Conservation (phyloP, 75 land plant genomes). For the Cryptomeria japonica region DNA sequence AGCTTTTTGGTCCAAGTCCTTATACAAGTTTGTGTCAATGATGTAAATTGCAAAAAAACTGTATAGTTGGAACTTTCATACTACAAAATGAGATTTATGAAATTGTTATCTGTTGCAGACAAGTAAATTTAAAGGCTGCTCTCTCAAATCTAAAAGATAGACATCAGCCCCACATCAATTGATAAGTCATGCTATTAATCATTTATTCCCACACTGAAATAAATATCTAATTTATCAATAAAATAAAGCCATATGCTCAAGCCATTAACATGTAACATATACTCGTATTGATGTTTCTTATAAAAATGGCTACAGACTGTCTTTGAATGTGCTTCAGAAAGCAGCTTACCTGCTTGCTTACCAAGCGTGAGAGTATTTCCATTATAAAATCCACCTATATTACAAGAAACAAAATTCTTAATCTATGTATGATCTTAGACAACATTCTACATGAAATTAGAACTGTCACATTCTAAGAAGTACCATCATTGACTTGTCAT, state of each 20-base stretch:
- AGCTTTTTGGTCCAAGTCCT: not conserved
- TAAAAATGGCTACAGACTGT: not conserved
- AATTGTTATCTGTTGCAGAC: not conserved
- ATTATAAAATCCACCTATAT: conserved; percentile 90
- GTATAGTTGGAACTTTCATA: not conserved
- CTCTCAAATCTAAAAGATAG: not conserved
- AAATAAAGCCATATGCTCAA: not conserved
- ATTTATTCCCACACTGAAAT: not conserved
- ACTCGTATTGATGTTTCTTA: not conserved
- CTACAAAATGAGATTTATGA: not conserved
- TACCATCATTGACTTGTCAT: not conserved
- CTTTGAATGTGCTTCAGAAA: not conserved
- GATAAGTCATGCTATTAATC: not conserved
- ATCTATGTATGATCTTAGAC: not conserved
- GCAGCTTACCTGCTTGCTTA: conserved; percentile 86
- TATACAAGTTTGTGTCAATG: not conserved
- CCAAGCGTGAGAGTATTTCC: conserved; percentile 93
- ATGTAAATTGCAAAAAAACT: not conserved
- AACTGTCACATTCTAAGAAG: not conserved
- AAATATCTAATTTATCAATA: not conserved
- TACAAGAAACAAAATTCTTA: not conserved
- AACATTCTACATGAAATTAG: not conserved
- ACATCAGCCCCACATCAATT: not conserved
- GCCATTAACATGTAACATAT: not conserved
- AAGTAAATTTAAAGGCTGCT: not conserved